Evolutionary conservation across 192 early-diverging fungal species (phyloP).

Genomic region (Coemansia sp.): DNA sequence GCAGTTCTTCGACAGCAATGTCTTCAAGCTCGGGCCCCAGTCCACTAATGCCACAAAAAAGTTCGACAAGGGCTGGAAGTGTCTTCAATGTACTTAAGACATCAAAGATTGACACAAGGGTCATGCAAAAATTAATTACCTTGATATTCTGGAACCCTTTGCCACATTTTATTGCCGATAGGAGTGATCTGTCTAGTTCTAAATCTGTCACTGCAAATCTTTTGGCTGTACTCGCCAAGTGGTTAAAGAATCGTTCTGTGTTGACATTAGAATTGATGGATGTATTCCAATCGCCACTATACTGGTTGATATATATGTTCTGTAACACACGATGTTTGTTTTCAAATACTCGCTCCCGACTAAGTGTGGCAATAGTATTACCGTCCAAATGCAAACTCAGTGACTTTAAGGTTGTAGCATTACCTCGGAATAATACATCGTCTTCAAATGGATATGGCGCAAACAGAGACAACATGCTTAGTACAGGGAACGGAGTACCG

Average conservation of each 20-base stretch:
- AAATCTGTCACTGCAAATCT: too few species aligned
- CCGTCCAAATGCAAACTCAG: neutral
- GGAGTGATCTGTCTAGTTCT: too few species aligned
- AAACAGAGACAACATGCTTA: neutral
- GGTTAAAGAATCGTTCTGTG: neutral
- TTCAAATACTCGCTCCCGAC: neutral
- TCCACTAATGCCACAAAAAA: neutral
- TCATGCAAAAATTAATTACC: neutral
- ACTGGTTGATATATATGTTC: neutral
- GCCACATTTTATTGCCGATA: neutral
- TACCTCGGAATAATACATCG: constrained; percentile 13
- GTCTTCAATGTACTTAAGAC: neutral
- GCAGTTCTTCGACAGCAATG: neutral
- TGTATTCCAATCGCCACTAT: neutral
- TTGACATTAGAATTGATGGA: neutral
- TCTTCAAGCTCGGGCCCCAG: neutral
- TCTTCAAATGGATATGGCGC: constrained; percentile 6
- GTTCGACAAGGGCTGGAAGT: neutral
- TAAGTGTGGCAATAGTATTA: neutral
- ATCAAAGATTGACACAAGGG: neutral
- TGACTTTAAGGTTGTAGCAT: neutral
- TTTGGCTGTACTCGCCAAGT: too few species aligned
- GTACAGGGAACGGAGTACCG: neutral
- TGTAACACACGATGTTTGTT: neutral
- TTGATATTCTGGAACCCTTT: neutral